phyloP scores from a whole-genome alignment of 78 protist species.

The Protostelium mycophagum region DNA sequence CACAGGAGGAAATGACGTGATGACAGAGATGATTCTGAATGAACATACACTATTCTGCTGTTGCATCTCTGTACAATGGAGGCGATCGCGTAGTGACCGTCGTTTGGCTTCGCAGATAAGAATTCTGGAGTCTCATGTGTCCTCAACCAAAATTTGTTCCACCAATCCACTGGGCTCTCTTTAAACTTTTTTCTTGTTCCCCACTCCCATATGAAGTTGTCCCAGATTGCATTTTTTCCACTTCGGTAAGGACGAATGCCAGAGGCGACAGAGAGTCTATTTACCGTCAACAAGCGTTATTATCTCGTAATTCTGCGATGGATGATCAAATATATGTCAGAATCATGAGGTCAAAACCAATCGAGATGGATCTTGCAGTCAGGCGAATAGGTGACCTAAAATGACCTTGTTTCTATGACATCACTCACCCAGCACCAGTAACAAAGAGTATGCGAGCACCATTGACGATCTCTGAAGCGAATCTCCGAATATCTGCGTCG shows the following conservation, averaged over 20 bases:
- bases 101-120: constrained; percentile 39
- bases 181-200: constrained; percentile 51
- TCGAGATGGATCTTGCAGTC: constrained; percentile 25
- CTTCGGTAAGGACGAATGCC: neutral
- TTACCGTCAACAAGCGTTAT: neutral
- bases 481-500: constrained; percentile 12
- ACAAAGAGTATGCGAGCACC: constrained; percentile 36
- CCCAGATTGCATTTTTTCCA: constrained; percentile 20
- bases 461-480: constrained; percentile 22
- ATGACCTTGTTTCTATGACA: neutral
- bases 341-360: constrained; percentile 14
- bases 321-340: neutral
- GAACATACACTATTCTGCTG: constrained; percentile 6
- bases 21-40: no score
- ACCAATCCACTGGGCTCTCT: constrained; percentile 19
- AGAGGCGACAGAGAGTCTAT: neutral
- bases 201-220: constrained; percentile 17
- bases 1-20: no score
- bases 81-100: constrained; percentile 41
- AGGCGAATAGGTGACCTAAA: neutral
- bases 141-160: constrained; percentile 12
- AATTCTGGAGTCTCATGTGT: constrained; percentile 54
- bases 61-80: constrained; percentile 19
- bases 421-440: constrained; percentile 42
- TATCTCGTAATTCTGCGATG: neutral